Conservation (phyloP, 2,329 filamentous ascomycete genomes). For the Penicillium brevicompactum region DNA sequence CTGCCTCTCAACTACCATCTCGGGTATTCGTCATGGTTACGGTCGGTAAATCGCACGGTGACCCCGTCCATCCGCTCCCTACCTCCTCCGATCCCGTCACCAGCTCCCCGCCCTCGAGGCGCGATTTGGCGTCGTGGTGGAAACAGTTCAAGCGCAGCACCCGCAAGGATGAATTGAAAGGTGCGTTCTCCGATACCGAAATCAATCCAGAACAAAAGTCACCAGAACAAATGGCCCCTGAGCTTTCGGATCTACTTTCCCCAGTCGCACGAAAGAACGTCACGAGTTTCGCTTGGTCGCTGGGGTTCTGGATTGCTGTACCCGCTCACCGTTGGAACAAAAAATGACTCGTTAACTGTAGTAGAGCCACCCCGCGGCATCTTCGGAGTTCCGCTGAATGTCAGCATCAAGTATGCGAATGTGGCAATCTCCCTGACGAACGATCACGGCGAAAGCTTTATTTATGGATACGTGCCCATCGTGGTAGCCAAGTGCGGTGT, state of each 20-base stretch:
- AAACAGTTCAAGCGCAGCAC: slow-evolving; percentile 81
- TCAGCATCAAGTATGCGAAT: slow-evolving; percentile 96
- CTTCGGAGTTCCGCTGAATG: slow-evolving; percentile 88
- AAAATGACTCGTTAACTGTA: slow-evolving; percentile 10
- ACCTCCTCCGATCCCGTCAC: slow-evolving; percentile 48
- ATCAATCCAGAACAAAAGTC: background rate
- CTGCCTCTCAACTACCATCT: slow-evolving; percentile 2
- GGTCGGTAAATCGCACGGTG: slow-evolving; percentile 37
- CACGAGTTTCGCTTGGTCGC: background rate
- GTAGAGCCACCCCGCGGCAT: slow-evolving; percentile 66
- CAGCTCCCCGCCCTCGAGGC: slow-evolving; percentile 76
- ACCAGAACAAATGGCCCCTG: background rate
- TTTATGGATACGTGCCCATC: slow-evolving; percentile 97
- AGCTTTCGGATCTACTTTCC: background rate
- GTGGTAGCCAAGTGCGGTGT: slow-evolving; percentile 98
- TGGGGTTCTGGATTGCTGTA: no score
- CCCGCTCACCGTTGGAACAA: no score
- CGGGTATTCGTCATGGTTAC: slow-evolving; percentile 36
- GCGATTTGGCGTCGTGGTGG: slow-evolving; percentile 96
- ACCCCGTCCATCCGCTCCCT: slow-evolving; percentile 36
- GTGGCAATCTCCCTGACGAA: slow-evolving; percentile 96
- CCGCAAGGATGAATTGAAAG: slow-evolving; percentile 65
- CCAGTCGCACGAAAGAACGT: slow-evolving; percentile 1
- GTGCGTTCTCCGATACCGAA: slow-evolving; percentile 41
- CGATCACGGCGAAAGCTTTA: slow-evolving; percentile 89